A percentile compares a stretch with the other conserved stretches of the same genome.
Conservation (phyloP, 352 stramenopile genomes). For the Pythium pyrilobum region DNA sequence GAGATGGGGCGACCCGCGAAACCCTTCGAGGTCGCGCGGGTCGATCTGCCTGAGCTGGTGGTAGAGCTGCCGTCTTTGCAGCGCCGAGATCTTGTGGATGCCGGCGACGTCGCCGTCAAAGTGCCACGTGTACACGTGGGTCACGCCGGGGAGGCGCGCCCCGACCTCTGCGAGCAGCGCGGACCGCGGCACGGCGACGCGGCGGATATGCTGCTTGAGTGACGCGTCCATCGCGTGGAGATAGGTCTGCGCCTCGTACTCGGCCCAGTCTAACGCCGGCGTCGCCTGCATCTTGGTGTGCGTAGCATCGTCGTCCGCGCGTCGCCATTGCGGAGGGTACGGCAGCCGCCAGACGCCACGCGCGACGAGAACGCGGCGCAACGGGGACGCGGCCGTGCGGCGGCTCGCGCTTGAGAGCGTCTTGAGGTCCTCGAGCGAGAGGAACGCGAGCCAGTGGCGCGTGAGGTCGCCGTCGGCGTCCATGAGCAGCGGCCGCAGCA, state of each 20-base stretch:
- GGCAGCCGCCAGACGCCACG: slow-evolving; percentile 6
- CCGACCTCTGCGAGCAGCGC: background rate
- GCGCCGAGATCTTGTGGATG: slow-evolving; percentile 1
- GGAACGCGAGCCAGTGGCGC: slow-evolving; percentile 5
- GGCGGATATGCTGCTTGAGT: background rate
- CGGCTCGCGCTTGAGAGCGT: background rate
- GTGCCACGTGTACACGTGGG: slow-evolving; percentile 1
- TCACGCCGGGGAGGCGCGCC: background rate
- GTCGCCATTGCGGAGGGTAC: slow-evolving; percentile 2
- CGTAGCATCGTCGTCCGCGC: background rate
- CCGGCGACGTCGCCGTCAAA: slow-evolving; percentile 5
- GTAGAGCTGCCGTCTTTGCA: background rate
- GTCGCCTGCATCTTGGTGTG: background rate
- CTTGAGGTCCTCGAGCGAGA: slow-evolving; percentile 10
- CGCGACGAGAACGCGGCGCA: background rate
- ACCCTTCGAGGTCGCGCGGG: background rate
- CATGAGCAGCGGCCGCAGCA: slow-evolving; percentile 1
- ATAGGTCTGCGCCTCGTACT: background rate
- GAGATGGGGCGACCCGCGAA: background rate
- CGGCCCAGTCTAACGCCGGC: background rate
- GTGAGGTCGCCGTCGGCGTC: background rate
- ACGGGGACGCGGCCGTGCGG: background rate
- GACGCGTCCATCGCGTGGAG: background rate
- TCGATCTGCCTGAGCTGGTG: background rate
- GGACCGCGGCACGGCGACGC: slow-evolving; percentile 5